Evolutionary conservation across 2,329 filamentous ascomycete species (phyloP).

Genomic region (Pestalotiopsis sp.): DNA sequence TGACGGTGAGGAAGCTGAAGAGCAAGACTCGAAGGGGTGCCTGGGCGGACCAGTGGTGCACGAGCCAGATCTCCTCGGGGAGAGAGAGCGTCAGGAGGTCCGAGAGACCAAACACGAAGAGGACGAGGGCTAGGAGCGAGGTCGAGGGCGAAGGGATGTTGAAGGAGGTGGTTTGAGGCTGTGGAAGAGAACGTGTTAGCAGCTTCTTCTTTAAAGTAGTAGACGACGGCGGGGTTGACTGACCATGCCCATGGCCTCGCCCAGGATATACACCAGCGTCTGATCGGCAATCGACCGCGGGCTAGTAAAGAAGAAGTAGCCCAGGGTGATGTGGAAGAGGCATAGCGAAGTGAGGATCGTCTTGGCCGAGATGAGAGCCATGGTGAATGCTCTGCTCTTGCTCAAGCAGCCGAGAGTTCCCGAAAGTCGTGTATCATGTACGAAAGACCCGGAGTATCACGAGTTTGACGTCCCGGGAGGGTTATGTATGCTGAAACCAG

Average conservation of each 20-base stretch:
- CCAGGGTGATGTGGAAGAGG: slow-evolving; percentile 81
- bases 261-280: slow-evolving; percentile 76
- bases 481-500: not conserved
- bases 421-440: not conserved
- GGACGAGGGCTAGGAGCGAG: slow-evolving; percentile 70
- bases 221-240: slow-evolving; percentile 20
- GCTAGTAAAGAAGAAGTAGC: slow-evolving; percentile 77
- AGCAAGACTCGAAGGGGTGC: slow-evolving; percentile 57
- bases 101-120: slow-evolving; percentile 59
- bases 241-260: slow-evolving; percentile 82
- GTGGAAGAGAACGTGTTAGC: slow-evolving; percentile 11
- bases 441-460: not conserved
- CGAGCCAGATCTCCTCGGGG: slow-evolving; percentile 63
- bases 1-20: slow-evolving; percentile 53
- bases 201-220: too few species aligned
- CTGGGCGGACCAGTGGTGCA: slow-evolving; percentile 67
- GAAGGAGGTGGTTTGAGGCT: slow-evolving; percentile 69
- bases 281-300: slow-evolving; percentile 76
- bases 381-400: slow-evolving; percentile 38
- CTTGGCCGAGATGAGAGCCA: slow-evolving; percentile 79
- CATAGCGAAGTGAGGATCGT: slow-evolving; percentile 80
- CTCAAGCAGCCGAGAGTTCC: not conserved
- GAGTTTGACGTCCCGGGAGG: not conserved
- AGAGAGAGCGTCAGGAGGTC: slow-evolving; percentile 68
- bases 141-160: slow-evolving; percentile 68